These are phyloP conservation scores for Fusarium abutilonis DNA, from an alignment of 2,329 filamentous ascomycete species.

Conservation along the genomic window DNA sequence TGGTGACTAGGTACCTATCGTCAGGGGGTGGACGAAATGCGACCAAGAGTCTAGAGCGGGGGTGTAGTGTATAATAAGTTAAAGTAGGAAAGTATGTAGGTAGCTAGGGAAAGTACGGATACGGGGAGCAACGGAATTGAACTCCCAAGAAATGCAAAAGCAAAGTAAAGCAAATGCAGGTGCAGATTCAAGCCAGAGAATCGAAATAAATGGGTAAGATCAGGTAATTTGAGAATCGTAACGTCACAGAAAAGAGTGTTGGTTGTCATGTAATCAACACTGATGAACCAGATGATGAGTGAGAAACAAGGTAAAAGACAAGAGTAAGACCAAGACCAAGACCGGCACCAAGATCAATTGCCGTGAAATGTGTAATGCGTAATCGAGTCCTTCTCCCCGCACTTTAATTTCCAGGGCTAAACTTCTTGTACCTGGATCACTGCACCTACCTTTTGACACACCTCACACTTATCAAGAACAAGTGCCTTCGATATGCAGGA, in stretches of 20 bases:
- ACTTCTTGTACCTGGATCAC: slow-evolving; percentile 36
- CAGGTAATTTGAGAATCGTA: slow-evolving; percentile 4
- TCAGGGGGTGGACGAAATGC: slow-evolving; percentile 37
- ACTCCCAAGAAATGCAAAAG: slow-evolving; percentile 30
- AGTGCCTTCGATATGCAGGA: slow-evolving; percentile 29
- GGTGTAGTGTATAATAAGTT: slow-evolving; percentile 32
- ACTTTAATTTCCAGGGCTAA: slow-evolving; percentile 16
- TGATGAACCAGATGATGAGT: neutral
- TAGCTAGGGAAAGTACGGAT: slow-evolving; percentile 16
- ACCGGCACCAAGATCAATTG: neutral
- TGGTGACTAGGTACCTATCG: slow-evolving; percentile 11
- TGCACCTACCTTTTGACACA: slow-evolving; percentile 38
- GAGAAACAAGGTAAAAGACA: too few relatives aligned
- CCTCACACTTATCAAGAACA: slow-evolving; percentile 17
- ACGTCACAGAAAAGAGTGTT: slow-evolving; percentile 22
- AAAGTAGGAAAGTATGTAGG: slow-evolving; percentile 5
- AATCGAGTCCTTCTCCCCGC: slow-evolving; percentile 23
- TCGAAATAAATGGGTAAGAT: slow-evolving; percentile 20
- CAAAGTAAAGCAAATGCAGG: slow-evolving; percentile 23
- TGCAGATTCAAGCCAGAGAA: slow-evolving; percentile 29
- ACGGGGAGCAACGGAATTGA: slow-evolving; percentile 19
- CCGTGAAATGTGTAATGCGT: neutral
- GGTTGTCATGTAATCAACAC: neutral
- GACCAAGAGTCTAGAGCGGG: slow-evolving; percentile 33
- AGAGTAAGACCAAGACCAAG: too few relatives aligned